Evolutionary conservation across 371 early-diverging fungal genomes (phyloP).

Genomic region (Mortierella polycephala): DNA sequence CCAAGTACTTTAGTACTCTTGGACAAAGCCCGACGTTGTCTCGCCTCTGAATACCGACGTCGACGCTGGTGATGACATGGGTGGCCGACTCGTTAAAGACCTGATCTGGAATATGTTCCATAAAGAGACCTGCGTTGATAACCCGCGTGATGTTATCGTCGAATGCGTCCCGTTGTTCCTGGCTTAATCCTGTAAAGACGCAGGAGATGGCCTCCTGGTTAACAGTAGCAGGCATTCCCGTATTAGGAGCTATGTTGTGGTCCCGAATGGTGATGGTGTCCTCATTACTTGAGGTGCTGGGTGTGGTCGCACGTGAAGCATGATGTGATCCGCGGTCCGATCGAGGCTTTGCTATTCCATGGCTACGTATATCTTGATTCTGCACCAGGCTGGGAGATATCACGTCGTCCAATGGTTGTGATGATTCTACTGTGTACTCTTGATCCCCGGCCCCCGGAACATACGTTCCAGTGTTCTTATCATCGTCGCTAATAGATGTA

Average conservation of each 20-base stretch:
- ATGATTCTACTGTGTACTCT: background rate
- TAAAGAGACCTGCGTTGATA: constrained; percentile 32
- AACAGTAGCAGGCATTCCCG: background rate
- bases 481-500: too few relatives aligned
- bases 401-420: constrained; percentile 15
- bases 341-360: background rate
- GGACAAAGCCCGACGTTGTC: constrained; percentile 16
- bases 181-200: constrained; percentile 33
- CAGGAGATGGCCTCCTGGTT: constrained; percentile 13
- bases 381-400: constrained; percentile 7
- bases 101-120: constrained; percentile 43
- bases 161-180: constrained; percentile 17
- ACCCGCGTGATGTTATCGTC: constrained; percentile 21
- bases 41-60: background rate
- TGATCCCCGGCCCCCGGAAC: too few relatives aligned
- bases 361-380: background rate
- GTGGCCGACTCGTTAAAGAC: constrained; percentile 20
- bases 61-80: constrained; percentile 34
- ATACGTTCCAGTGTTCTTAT: too few relatives aligned
- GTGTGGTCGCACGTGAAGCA: background rate
- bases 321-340: background rate
- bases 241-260: background rate
- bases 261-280: background rate
- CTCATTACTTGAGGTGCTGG: background rate
- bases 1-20: constrained; percentile 31